Percentiles rank a stretch among this genome's conserved stretches.
These are phyloP conservation scores for Penicillium lividum DNA, from an alignment of 495 filamentous ascomycete genomes.

Conservation along the genomic window DNA sequence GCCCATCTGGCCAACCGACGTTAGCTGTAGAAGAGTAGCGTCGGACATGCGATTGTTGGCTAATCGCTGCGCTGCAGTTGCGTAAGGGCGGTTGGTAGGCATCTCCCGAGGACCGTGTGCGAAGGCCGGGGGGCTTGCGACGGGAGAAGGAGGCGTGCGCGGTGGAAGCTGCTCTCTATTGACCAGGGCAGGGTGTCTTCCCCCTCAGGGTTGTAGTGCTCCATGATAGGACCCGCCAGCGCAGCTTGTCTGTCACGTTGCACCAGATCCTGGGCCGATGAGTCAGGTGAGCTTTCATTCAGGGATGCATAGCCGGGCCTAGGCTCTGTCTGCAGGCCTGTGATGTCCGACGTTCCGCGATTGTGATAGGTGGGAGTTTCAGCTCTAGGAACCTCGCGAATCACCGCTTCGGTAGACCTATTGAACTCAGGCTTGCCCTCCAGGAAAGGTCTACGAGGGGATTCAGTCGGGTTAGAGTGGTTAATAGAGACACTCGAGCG, in stretches of 20 bases:
- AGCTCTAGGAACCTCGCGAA: constrained; percentile 30
- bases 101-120: constrained; percentile 65
- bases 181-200: constrained; percentile 37
- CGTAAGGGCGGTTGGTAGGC: constrained; percentile 66
- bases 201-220: constrained; percentile 63
- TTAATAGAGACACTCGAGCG: constrained; percentile 66
- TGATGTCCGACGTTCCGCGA: constrained; percentile 57
- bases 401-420: constrained; percentile 40
- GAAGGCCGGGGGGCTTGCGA: constrained; percentile 75
- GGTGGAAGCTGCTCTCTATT: constrained; percentile 52
- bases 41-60: constrained; percentile 80
- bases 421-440: constrained; percentile 48
- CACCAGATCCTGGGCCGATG: constrained; percentile 44
- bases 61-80: constrained; percentile 71
- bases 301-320: constrained; percentile 28
- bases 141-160: constrained; percentile 67
- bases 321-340: constrained; percentile 28
- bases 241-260: constrained; percentile 27
- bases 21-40: constrained; percentile 75
- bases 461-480: constrained; percentile 36
- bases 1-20: constrained; percentile 58
- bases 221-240: constrained; percentile 32
- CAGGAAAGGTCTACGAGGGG: constrained; percentile 44
- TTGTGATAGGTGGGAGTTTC: constrained; percentile 45
- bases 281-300: constrained; percentile 35